These are phyloP conservation scores for Petunia secreta DNA, from an alignment of 257 asterid genomes.

Conservation along the genomic window DNA sequence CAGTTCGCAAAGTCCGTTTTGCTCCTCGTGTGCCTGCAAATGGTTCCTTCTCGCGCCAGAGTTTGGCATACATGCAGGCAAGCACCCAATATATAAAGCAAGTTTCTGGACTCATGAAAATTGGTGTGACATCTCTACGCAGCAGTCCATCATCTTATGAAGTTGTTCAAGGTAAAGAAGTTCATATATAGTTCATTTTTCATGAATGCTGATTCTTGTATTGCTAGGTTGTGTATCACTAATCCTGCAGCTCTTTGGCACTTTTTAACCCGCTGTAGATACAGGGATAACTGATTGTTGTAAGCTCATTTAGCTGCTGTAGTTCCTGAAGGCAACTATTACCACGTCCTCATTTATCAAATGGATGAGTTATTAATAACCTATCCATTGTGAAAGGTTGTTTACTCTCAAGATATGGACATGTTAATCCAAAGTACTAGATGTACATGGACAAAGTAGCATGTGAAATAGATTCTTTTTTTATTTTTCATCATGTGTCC, in stretches of 20 bases:
- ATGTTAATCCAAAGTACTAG: not conserved
- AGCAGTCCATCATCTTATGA: slow-evolving; percentile 56
- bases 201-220: slow-evolving; percentile 20
- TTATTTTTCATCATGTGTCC: no score
- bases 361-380: slow-evolving; percentile 12
- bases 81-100: slow-evolving; percentile 54
- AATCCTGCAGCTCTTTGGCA: not conserved
- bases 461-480: no score
- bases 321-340: not conserved
- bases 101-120: slow-evolving; percentile 59
- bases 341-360: not conserved
- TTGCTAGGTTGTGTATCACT: slow-evolving; percentile 15
- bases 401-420: slow-evolving; percentile 5
- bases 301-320: not conserved
- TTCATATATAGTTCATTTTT: not conserved
- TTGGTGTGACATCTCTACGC: slow-evolving; percentile 55
- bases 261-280: not conserved
- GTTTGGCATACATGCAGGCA: slow-evolving; percentile 54
- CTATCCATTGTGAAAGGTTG: slow-evolving; percentile 8
- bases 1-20: slow-evolving; percentile 46
- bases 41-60: slow-evolving; percentile 56
- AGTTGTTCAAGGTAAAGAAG: slow-evolving; percentile 41
- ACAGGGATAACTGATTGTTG: not conserved
- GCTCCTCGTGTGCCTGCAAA: slow-evolving; percentile 45
- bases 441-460: no score